phyloP scores from a whole-genome alignment of 495 filamentous ascomycete genomes.

The Podospora australis region DNA sequence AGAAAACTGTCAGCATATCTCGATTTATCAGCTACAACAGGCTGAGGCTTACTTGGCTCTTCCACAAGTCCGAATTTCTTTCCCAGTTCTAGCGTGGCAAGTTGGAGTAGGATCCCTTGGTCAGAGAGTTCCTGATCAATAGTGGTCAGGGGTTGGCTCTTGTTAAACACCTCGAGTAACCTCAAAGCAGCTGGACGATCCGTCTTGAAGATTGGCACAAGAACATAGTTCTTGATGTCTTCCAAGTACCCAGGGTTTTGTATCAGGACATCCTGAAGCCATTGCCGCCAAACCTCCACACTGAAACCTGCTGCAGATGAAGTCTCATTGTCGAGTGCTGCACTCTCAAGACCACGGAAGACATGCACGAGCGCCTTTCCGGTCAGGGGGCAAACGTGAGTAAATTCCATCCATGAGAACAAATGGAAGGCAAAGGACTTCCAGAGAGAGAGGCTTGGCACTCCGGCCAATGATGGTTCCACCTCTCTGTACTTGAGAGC shows the following conservation, averaged over 20 bases:
- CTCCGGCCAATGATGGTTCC: constrained; percentile 18
- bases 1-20: not conserved
- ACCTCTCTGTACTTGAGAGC: constrained; percentile 28
- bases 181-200: constrained; percentile 45
- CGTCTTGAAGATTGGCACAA: constrained; percentile 61
- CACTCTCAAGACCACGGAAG: constrained; percentile 34
- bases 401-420: constrained; percentile 55
- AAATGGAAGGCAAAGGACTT: constrained; percentile 39
- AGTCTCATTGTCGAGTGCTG: constrained; percentile 25
- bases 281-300: constrained; percentile 41
- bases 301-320: constrained; percentile 30
- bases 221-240: constrained; percentile 64
- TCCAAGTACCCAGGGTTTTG: constrained; percentile 52
- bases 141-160: constrained; percentile 31
- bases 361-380: constrained; percentile 59
- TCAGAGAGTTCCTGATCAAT: constrained; percentile 42
- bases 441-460: constrained; percentile 28
- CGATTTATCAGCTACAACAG: too few species aligned
- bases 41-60: constrained; percentile 55
- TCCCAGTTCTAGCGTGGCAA: constrained; percentile 65
- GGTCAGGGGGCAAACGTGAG: constrained; percentile 57
- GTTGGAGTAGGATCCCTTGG: constrained; percentile 50
- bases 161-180: constrained; percentile 48
- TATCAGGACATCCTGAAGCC: constrained; percentile 40
- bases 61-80: constrained; percentile 73